Evolutionary conservation across 441 rosid genomes (phyloP).

Genomic region (Raphanus hybrid): DNA sequence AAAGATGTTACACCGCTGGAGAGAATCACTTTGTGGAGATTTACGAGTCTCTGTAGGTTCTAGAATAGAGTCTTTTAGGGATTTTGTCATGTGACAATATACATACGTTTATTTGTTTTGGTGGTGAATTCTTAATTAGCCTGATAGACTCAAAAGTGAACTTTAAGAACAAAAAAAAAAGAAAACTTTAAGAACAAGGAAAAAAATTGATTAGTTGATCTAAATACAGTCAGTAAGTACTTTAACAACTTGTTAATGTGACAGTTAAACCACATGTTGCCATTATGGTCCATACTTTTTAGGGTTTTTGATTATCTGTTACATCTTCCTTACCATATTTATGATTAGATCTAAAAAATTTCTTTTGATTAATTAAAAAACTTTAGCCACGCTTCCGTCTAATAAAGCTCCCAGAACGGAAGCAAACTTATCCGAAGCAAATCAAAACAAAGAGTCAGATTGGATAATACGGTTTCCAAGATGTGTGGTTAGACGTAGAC

Average conservation of each 20-base stretch:
- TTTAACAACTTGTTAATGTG: constrained; percentile 35
- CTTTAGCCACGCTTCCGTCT: not conserved
- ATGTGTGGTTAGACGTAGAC: not conserved
- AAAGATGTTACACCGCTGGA: constrained; percentile 50
- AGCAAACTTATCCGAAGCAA: not conserved
- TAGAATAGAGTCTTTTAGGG: constrained; percentile 34
- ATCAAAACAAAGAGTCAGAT: constrained; percentile 3
- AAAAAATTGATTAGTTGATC: constrained; percentile 12
- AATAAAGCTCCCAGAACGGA: constrained; percentile 4
- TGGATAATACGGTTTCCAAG: not conserved
- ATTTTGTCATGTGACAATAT: constrained; percentile 46
- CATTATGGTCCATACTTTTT: constrained; percentile 39
- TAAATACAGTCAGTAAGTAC: constrained; percentile 27
- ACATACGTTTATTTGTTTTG: constrained; percentile 22
- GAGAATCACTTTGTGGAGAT: constrained; percentile 46
- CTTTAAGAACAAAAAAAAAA: not conserved
- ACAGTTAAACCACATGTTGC: constrained; percentile 43
- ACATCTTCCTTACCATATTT: constrained; percentile 7
- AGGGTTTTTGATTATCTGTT: constrained; percentile 39
- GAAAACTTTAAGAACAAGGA: constrained; percentile 2
- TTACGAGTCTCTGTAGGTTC: constrained; percentile 30
- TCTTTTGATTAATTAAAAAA: not conserved
- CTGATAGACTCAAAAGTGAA: constrained; percentile 13
- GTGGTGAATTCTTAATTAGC: not conserved
- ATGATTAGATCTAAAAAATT: constrained; percentile 6